Evolutionary conservation across 768 basidiomycete genomes (phyloP).

Genomic region (Mycena polygramma): DNA sequence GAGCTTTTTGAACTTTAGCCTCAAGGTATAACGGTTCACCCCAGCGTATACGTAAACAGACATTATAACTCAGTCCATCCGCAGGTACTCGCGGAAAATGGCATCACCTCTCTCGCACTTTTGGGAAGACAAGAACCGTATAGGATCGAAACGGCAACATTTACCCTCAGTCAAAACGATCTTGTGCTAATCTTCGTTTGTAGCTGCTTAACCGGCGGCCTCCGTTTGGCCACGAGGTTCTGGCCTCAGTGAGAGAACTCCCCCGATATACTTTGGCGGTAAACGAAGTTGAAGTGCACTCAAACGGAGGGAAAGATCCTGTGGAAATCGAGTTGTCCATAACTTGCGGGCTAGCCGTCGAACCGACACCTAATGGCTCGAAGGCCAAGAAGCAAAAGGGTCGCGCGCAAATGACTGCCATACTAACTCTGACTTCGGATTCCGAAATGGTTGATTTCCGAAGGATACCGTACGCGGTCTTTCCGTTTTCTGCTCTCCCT

Average conservation of each 20-base stretch:
- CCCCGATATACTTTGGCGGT: constrained; percentile 74
- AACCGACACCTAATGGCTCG: constrained; percentile 37
- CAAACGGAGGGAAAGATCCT: constrained; percentile 61
- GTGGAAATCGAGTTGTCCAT: constrained; percentile 71
- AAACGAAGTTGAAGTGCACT: constrained; percentile 58
- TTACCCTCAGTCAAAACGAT: neutral
- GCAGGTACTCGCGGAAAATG: constrained; percentile 82
- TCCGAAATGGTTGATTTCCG: constrained; percentile 83
- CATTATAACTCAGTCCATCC: neutral
- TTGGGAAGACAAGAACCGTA: constrained; percentile 69
- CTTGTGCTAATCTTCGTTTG: constrained; percentile 17
- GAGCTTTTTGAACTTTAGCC: constrained; percentile 38
- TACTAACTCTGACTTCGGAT: constrained; percentile 85
- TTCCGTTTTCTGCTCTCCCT: neutral
- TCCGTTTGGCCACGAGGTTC: constrained; percentile 80
- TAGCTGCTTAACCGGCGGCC: constrained; percentile 81
- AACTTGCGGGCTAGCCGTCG: constrained; percentile 65
- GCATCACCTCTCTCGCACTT: constrained; percentile 71
- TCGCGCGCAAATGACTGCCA: constrained; percentile 72
- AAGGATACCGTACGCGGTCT: constrained; percentile 72
- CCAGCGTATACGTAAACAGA: neutral
- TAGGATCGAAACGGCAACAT: constrained; percentile 72
- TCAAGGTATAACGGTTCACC: constrained; percentile 45
- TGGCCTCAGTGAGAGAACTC: constrained; percentile 71
- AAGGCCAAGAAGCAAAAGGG: constrained; percentile 61